Evolutionary conservation across 164 flowering plant genomes (phyloP).

Genomic region (Annona squamosa): DNA sequence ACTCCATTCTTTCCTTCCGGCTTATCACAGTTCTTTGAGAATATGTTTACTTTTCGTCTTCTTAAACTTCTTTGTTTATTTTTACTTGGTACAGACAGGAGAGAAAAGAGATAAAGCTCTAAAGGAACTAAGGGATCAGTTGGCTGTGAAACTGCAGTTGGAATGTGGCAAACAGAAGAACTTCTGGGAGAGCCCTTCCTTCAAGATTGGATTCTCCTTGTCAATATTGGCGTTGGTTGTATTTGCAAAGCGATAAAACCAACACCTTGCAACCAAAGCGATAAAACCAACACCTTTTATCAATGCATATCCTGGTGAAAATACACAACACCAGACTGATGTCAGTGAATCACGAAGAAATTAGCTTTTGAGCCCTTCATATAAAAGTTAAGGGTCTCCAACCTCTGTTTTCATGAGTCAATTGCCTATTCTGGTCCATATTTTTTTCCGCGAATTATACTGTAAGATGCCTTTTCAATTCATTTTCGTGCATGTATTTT

Average conservation of each 20-base stretch:
- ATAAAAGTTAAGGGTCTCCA: neutral
- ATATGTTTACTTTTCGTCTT: neutral
- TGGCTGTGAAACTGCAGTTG: conserved; percentile 42
- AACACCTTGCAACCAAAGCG: conserved; percentile 35
- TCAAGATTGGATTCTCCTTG: conserved; percentile 76
- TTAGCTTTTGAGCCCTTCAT: neutral
- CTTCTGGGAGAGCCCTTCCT: conserved; percentile 80
- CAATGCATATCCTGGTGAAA: no score
- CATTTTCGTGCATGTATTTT: no score
- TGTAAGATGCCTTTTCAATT: no score
- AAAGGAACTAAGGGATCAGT: conserved; percentile 74
- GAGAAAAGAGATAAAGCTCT: conserved; percentile 76
- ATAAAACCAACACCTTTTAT: conserved; percentile 16
- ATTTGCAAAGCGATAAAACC: conserved; percentile 61
- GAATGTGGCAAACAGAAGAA: conserved; percentile 43
- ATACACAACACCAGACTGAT: neutral
- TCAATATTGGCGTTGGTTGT: conserved; percentile 78
- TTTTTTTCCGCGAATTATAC: no score
- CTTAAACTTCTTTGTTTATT: neutral
- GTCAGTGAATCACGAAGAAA: neutral
- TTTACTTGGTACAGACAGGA: conserved; percentile 47
- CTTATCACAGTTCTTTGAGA: neutral
- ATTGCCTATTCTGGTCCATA: neutral
- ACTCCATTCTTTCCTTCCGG: neutral
- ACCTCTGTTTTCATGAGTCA: neutral